phyloP scores from a whole-genome alignment of 208 protist genomes.

The Crithidia mellificae region DNA sequence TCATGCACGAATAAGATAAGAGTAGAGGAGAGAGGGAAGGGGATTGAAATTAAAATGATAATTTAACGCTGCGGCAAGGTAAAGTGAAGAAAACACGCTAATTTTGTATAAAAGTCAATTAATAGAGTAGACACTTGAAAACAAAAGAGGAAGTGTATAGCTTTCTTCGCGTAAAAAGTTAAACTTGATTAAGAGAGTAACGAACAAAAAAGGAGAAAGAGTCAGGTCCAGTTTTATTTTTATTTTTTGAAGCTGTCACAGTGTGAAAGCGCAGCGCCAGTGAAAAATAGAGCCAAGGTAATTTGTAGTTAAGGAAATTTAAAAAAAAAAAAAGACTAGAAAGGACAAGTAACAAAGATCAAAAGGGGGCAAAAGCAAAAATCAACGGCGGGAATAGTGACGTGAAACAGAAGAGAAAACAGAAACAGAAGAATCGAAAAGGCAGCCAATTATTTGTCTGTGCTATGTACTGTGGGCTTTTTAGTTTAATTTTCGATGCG shows the following conservation, averaged over 20 bases:
- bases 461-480: too few relatives aligned
- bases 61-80: neutral
- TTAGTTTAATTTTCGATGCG: neutral
- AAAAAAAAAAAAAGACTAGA: neutral
- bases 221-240: neutral
- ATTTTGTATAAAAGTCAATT: neutral
- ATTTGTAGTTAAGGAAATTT: neutral
- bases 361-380: constrained; percentile 5
- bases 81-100: constrained; percentile 1
- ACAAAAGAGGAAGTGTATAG: constrained; percentile 5
- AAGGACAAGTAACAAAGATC: constrained; percentile 1
- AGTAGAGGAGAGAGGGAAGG: neutral
- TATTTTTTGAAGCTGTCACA: neutral
- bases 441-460: neutral
- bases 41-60: neutral
- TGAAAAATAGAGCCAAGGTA: neutral
- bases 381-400: constrained; percentile 15
- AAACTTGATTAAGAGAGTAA: neutral
- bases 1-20: neutral
- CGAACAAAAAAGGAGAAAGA: constrained; percentile 8
- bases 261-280: constrained; percentile 10
- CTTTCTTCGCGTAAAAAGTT: neutral
- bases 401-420: too few relatives aligned
- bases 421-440: constrained; percentile 16
- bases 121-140: constrained; percentile 6